phyloP scores from a whole-genome alignment of 2,329 filamentous ascomycete species.

The Aspergillus jensenii region DNA sequence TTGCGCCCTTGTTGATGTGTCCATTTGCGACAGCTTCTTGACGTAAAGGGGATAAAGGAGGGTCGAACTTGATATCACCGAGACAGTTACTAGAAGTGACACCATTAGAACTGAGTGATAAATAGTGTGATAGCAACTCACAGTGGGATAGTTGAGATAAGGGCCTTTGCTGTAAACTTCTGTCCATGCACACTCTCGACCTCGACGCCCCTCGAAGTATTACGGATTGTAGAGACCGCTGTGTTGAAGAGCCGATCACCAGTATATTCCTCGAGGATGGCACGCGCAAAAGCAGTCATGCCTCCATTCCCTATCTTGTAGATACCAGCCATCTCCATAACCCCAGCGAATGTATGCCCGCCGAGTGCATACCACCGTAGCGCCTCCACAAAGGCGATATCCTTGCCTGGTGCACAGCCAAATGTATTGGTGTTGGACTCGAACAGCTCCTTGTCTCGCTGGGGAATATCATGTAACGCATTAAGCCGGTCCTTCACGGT shows the following conservation, averaged over 20 bases:
- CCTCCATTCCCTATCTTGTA: conserved; percentile 29
- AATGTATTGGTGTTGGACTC: conserved; percentile 21
- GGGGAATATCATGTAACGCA: conserved; percentile 19
- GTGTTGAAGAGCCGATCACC: conserved; percentile 5
- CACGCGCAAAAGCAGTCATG: conserved; percentile 20
- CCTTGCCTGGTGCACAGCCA: conserved; percentile 13
- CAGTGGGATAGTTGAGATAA: background rate
- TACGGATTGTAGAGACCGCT: background rate
- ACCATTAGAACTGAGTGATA: background rate
- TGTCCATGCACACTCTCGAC: background rate
- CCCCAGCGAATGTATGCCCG: conserved; percentile 22
- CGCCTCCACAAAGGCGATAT: conserved; percentile 27
- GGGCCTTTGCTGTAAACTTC: background rate
- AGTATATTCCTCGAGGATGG: conserved; percentile 12
- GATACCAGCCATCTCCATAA: conserved; percentile 21
- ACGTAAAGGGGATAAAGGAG: conserved; percentile 23
- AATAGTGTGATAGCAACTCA: background rate
- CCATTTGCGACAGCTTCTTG: conserved; percentile 23
- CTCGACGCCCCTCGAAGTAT: background rate
- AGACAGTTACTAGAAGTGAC: conserved; percentile 11
- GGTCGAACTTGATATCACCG: conserved; percentile 24
- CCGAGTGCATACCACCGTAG: conserved; percentile 32
- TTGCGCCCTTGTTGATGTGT: conserved; percentile 30
- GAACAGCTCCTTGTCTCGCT: conserved; percentile 22
- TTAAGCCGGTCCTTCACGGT: conserved; percentile 31